Conservation (phyloP, 2,329 filamentous ascomycete species). For the Arachnomyces sp. region DNA sequence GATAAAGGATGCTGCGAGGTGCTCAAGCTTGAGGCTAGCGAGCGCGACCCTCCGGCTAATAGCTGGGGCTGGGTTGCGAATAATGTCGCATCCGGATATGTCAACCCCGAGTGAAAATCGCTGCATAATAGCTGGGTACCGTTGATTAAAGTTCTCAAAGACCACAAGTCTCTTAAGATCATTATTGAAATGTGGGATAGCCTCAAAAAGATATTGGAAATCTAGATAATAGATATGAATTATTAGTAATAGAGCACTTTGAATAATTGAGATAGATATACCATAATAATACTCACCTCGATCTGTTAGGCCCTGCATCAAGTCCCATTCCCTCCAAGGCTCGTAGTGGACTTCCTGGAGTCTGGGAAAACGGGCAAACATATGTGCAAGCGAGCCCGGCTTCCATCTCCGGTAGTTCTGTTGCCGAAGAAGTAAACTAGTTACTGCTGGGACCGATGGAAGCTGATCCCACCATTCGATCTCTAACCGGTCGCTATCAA, state of each 20-base stretch:
- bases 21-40: slow-evolving; percentile 22
- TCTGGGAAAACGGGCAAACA: slow-evolving; percentile 29
- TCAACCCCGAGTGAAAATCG: slow-evolving; percentile 4
- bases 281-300: slow-evolving; percentile 20
- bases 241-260: slow-evolving; percentile 3
- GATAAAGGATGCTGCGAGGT: slow-evolving; percentile 27
- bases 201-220: slow-evolving; percentile 15
- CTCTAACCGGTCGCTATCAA: too few species aligned
- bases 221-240: slow-evolving; percentile 12
- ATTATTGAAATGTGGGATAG: slow-evolving; percentile 6
- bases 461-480: slow-evolving; percentile 12
- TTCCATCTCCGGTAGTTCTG: slow-evolving; percentile 33
- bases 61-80: slow-evolving; percentile 16
- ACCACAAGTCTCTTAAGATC: slow-evolving; percentile 23
- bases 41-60: slow-evolving; percentile 23
- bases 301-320: slow-evolving; percentile 18
- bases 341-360: slow-evolving; percentile 34
- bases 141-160: slow-evolving; percentile 31
- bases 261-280: too few species aligned
- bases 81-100: slow-evolving; percentile 16
- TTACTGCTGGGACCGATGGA: slow-evolving; percentile 27
- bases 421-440: slow-evolving; percentile 29
- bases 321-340: slow-evolving; percentile 30
- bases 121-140: slow-evolving; percentile 1
- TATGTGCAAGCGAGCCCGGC: slow-evolving; percentile 17